Conservation (phyloP, 2,329 filamentous ascomycete species). For the Chrysosporium keratinophilum region DNA sequence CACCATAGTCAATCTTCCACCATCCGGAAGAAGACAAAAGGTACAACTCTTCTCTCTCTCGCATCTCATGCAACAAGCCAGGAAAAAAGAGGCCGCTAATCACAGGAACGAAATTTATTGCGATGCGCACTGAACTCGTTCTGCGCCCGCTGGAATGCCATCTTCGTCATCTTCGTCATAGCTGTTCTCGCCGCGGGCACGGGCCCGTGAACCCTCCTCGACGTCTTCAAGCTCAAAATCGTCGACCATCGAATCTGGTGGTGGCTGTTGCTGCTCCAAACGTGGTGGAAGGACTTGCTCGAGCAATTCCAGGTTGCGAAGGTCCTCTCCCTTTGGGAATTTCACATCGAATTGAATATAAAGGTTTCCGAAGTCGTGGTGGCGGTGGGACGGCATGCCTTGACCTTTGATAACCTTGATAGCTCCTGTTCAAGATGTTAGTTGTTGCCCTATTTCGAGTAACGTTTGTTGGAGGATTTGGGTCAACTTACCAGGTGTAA, state of each 20-base stretch:
- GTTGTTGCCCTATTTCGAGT: not conserved
- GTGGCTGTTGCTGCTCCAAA: constrained; percentile 54
- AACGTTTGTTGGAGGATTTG: not conserved
- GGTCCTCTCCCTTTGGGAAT: constrained; percentile 69
- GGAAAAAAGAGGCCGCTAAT: not conserved
- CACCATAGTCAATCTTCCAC: constrained; percentile 3
- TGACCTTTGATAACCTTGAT: constrained; percentile 93
- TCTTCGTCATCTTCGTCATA: constrained; percentile 64
- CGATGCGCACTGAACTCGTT: constrained; percentile 44
- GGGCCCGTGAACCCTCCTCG: constrained; percentile 56
- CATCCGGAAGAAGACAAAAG: constrained; percentile 4
- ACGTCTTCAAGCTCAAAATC: constrained; percentile 78
- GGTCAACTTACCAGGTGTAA: constrained; percentile 63
- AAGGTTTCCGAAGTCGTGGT: constrained; percentile 91
- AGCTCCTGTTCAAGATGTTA: constrained; percentile 48
- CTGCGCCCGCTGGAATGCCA: constrained; percentile 37
- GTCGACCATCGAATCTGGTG: constrained; percentile 81
- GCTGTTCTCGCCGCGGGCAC: constrained; percentile 56
- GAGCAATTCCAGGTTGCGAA: constrained; percentile 64
- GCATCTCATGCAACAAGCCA: constrained; percentile 6
- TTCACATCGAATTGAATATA: constrained; percentile 97
- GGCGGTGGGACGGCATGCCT: constrained; percentile 91
- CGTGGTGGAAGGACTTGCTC: constrained; percentile 75
- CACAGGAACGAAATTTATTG: constrained; percentile 31
- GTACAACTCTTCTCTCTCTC: not conserved